phyloP scores from a whole-genome alignment of 192 early-diverging fungal genomes.

The Coemansia sp. region DNA sequence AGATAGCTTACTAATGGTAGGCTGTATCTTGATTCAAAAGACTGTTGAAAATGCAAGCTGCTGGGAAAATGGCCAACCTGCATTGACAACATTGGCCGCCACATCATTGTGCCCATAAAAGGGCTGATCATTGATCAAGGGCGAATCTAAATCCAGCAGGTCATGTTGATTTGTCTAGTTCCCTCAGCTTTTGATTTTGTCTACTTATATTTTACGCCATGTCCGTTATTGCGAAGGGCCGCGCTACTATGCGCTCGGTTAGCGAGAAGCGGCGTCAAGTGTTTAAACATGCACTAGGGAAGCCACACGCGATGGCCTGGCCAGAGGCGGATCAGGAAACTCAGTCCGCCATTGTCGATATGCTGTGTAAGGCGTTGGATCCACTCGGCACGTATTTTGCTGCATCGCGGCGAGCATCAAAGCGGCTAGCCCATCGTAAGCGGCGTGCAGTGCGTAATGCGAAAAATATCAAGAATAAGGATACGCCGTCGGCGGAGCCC shows the following conservation, averaged over 20 bases:
- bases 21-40: too few relatives aligned
- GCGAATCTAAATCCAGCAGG: background rate
- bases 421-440: constrained; percentile 13
- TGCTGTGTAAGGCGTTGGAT: constrained; percentile 31
- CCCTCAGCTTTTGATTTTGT: background rate
- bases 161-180: too few relatives aligned
- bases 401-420: constrained; percentile 29
- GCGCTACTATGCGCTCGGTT: constrained; percentile 21
- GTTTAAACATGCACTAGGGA: constrained; percentile 50
- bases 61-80: background rate
- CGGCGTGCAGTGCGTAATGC: constrained; percentile 16
- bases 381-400: constrained; percentile 34
- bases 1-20: too few relatives aligned
- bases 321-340: constrained; percentile 17
- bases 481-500: background rate
- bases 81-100: background rate
- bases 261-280: constrained; percentile 34
- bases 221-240: constrained; percentile 19
- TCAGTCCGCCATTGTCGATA: constrained; percentile 20
- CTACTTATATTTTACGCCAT: constrained; percentile 3
- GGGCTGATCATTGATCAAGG: background rate
- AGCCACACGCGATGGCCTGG: constrained; percentile 43
- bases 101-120: constrained; percentile 2
- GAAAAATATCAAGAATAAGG: constrained; percentile 2
- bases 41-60: background rate